Evolutionary conservation across 2,329 filamentous ascomycete genomes (phyloP).

Genomic region (Leptoxyphium fumago): DNA sequence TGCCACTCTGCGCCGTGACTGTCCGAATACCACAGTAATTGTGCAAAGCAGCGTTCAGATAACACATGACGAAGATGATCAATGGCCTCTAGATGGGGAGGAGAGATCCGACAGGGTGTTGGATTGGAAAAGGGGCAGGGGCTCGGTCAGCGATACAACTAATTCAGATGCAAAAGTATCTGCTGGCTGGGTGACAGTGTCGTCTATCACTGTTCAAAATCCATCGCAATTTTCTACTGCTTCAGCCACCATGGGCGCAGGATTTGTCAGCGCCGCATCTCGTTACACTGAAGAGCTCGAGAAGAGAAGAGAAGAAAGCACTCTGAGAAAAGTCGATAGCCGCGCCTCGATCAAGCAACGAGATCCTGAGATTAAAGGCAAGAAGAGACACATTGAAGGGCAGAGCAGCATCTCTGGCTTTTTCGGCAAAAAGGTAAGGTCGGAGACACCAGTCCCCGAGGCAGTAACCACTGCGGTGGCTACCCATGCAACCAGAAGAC

Average conservation of each 20-base stretch:
- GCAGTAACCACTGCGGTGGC: not conserved
- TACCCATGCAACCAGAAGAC: not conserved
- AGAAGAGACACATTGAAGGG: slow-evolving; percentile 27
- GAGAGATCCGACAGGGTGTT: slow-evolving; percentile 20
- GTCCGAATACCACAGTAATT: slow-evolving; percentile 43
- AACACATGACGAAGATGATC: slow-evolving; percentile 49
- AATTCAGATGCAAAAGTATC: not conserved
- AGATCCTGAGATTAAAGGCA: slow-evolving; percentile 14
- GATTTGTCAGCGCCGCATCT: slow-evolving; percentile 23
- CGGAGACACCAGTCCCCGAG: not conserved
- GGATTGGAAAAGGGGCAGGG: slow-evolving; percentile 23
- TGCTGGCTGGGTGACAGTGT: slow-evolving; percentile 6
- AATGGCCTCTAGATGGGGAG: slow-evolving; percentile 51
- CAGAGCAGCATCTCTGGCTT: slow-evolving; percentile 40
- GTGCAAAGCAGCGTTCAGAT: slow-evolving; percentile 33
- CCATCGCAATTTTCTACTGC: slow-evolving; percentile 15
- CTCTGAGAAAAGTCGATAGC: slow-evolving; percentile 14
- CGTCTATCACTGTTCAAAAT: slow-evolving; percentile 13
- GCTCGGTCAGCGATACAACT: not conserved
- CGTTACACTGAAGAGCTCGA: slow-evolving; percentile 26
- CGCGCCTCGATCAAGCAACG: slow-evolving; percentile 10
- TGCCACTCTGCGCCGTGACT: slow-evolving; percentile 51
- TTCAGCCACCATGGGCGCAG: slow-evolving; percentile 13
- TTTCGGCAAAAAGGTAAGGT: slow-evolving; percentile 24
- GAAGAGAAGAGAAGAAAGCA: slow-evolving; percentile 16